These are phyloP conservation scores for Copromyces sp. DNA, from an alignment of 495 filamentous ascomycete species.

Conservation along the genomic window DNA sequence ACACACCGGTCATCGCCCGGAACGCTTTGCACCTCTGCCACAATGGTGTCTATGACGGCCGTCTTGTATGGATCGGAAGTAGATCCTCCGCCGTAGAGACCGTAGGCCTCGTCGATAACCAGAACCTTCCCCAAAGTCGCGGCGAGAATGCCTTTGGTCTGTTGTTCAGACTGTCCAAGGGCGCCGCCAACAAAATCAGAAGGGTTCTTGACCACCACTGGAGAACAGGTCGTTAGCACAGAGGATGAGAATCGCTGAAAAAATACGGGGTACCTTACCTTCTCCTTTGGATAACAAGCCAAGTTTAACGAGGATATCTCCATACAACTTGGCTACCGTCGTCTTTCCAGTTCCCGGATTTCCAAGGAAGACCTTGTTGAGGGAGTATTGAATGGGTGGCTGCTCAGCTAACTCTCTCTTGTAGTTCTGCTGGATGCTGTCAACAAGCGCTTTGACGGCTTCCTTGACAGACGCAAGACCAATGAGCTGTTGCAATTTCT, in stretches of 20 bases:
- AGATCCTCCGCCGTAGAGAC: conserved; percentile 28
- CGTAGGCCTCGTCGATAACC: conserved; percentile 70
- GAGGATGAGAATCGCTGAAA: too few species aligned
- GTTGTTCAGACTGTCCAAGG: conserved; percentile 57
- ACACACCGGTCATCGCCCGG: conserved; percentile 74
- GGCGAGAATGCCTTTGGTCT: conserved; percentile 61
- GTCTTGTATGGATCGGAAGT: conserved; percentile 48
- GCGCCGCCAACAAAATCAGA: conserved; percentile 58
- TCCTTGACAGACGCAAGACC: conserved; percentile 56
- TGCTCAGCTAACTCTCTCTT: conserved; percentile 50
- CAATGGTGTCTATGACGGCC: conserved; percentile 68
- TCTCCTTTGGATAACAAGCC: conserved; percentile 52
- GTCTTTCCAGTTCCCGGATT: conserved; percentile 71
- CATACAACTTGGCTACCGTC: conserved; percentile 64
- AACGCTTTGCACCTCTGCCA: conserved; percentile 68
- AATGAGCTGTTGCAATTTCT: conserved; percentile 46
- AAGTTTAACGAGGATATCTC: conserved; percentile 50
- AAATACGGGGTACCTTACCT: too few species aligned
- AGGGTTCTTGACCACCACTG: conserved; percentile 60
- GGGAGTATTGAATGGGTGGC: conserved; percentile 41
- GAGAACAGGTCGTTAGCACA: too few species aligned
- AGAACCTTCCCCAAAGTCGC: conserved; percentile 60
- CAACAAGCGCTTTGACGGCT: conserved; percentile 44
- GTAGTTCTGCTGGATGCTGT: conserved; percentile 53
- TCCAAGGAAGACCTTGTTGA: conserved; percentile 66